Evolutionary conservation across 345 rosid genomes (phyloP), one percentile per base, ranked within the genome.

Genomic region (Eucalyptus decipiens): DNA sequence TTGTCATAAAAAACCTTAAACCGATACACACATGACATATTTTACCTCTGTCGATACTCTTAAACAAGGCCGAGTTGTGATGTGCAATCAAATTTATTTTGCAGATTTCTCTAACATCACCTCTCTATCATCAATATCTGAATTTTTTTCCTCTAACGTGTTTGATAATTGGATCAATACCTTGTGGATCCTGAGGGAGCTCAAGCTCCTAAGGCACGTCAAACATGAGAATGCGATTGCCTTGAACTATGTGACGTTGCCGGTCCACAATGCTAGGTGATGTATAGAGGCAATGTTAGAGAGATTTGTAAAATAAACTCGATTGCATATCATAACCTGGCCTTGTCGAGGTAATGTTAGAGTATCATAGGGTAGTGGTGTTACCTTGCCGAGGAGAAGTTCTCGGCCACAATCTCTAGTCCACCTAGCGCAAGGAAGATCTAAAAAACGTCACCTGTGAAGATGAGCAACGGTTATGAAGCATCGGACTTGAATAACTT

Each of bases 141-240:
- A 56, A 56, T 23, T 56, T 2, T 52, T 56, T 56, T 56, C 30
- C 62, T 24, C 62, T 24, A 96, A 95, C 88, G 97, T 94, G 87
- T 96, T 96, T 87, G 97, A 95, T 89, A 95, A 96, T 90, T 93
- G 92, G 8, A 91, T 94, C 32, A 93, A 93, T 86, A 92, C 96
- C 1, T 86, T 94, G 88, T 93, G 97, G 76, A 96, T 98, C 32
- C 86, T 94, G 87, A 93, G 98, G 88, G 99, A 97, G 90, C 89
- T 96, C 90, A 94, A 94, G 89, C 96, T 95, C 72, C 97, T 96
- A 43, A 92, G 99, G 80, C 97, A 95, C 89, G 93, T 97, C 43
- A 93, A 56, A 23, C 13, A 56, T 56, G 62, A 56, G 26, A 21
- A 56, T 56, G 62, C 9, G 62, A 56, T 56, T 56, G 60, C 60